phyloP scores from a whole-genome alignment of 305 asterid genomes.

The Plantago rigida region DNA sequence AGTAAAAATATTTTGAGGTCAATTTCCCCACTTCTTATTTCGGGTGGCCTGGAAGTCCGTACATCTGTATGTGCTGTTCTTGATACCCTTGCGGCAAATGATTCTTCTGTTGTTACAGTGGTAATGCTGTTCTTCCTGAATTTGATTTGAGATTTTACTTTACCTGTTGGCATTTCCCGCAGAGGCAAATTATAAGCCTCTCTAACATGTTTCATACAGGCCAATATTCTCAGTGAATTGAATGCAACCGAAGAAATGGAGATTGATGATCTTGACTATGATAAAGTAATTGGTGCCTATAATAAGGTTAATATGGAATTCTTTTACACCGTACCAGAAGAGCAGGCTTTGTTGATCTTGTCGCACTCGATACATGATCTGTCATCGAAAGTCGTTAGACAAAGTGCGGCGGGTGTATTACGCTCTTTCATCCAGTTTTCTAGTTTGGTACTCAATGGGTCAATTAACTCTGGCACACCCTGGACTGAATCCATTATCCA shows the following conservation, averaged over 20 bases:
- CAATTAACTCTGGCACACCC: constrained; percentile 29
- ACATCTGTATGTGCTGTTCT: constrained; percentile 66
- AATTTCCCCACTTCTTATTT: constrained; percentile 62
- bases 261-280: constrained; percentile 75
- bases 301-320: constrained; percentile 49
- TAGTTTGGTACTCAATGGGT: constrained; percentile 40
- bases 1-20: constrained; percentile 50
- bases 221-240: constrained; percentile 59
- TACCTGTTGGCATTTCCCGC: not conserved
- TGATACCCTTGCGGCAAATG: constrained; percentile 57
- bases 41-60: constrained; percentile 53
- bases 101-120: constrained; percentile 53
- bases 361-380: constrained; percentile 72
- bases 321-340: constrained; percentile 48
- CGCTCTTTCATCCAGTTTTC: constrained; percentile 67
- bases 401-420: constrained; percentile 73
- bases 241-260: constrained; percentile 65
- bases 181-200: constrained; percentile 19
- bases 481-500: constrained; percentile 52
- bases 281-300: constrained; percentile 63
- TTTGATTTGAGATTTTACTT: not conserved
- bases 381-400: constrained; percentile 80
- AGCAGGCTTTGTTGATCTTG: constrained; percentile 64
- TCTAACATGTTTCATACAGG: constrained; percentile 41
- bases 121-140: constrained; percentile 35